phyloP scores from a whole-genome alignment of 495 filamentous ascomycete genomes.

The Penicillium bialowiezense region DNA sequence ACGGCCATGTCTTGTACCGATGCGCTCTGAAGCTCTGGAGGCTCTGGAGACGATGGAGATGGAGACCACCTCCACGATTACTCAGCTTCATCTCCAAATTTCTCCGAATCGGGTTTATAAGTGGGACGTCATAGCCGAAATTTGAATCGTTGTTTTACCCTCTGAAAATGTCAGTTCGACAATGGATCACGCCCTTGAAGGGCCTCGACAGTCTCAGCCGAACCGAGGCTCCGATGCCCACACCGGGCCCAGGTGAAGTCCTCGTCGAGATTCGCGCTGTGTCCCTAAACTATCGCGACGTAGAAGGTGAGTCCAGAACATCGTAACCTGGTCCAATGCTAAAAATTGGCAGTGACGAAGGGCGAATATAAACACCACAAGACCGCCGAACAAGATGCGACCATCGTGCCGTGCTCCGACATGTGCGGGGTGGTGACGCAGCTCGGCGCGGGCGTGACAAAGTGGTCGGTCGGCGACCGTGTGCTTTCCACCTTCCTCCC shows the following conservation, averaged over 20 bases:
- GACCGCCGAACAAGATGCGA: conserved; percentile 34
- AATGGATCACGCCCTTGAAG: conserved; percentile 49
- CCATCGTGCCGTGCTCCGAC: conserved; percentile 69
- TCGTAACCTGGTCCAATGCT: neutral
- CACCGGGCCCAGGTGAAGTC: conserved; percentile 47
- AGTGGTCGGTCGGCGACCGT: conserved; percentile 65
- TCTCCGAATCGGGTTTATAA: conserved; percentile 6
- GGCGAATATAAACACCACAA: conserved; percentile 57
- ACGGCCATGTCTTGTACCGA: neutral
- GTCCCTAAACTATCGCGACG: conserved; percentile 59
- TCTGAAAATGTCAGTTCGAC: conserved; percentile 22
- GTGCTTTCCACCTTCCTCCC: conserved; percentile 78
- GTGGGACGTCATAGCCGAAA: neutral
- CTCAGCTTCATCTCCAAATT: conserved; percentile 11
- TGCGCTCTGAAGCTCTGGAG: neutral
- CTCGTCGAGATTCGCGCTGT: conserved; percentile 55
- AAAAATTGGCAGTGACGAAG: conserved; percentile 39
- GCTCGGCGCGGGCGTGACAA: conserved; percentile 60
- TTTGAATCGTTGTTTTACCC: neutral
- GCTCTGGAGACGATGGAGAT: neutral
- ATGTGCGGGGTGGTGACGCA: conserved; percentile 69
- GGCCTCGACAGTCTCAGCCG: conserved; percentile 49
- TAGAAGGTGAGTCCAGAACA: conserved; percentile 44
- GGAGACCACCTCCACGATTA: conserved; percentile 1
- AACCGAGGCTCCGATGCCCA: conserved; percentile 38